A percentile compares a stretch with the other conserved stretches of the same genome.
Evolutionary conservation across 2,329 filamentous ascomycete species (phyloP).

Genomic region (Coleophoma crateriformis): DNA sequence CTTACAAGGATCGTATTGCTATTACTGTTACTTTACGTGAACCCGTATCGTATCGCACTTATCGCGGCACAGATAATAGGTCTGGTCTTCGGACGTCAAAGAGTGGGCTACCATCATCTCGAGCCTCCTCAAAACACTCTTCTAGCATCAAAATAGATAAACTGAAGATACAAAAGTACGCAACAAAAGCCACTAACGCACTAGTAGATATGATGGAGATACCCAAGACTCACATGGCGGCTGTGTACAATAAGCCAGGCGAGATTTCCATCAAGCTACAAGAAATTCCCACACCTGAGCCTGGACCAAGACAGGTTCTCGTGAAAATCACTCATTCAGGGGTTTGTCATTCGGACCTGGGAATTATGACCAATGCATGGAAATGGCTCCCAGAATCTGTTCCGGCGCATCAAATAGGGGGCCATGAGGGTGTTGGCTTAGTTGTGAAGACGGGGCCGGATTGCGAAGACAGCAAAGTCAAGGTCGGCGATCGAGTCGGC

Average conservation of each 20-base stretch:
- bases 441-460: conserved; percentile 58
- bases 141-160: no score
- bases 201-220: no score
- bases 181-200: no score
- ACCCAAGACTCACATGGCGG: not conserved
- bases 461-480: conserved; percentile 44
- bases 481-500: conserved; percentile 59
- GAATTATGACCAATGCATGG: conserved; percentile 40
- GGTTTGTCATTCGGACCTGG: conserved; percentile 27
- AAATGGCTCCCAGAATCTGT: conserved; percentile 50
- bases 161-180: no score
- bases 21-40: no score
- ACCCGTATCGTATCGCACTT: no score
- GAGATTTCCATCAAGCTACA: conserved; percentile 56
- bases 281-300: conserved; percentile 56
- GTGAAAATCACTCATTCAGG: conserved; percentile 27
- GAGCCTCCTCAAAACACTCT: no score
- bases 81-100: no score
- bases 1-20: no score
- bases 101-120: no score
- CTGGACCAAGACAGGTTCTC: conserved; percentile 53
- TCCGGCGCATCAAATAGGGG: conserved; percentile 55
- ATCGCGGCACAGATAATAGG: no score
- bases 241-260: conserved; percentile 44
- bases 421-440: conserved; percentile 61